These are phyloP conservation scores for Meyerozyma elateridarum DNA, from an alignment of 1,139 yeast genomes.

Conservation along the genomic window DNA sequence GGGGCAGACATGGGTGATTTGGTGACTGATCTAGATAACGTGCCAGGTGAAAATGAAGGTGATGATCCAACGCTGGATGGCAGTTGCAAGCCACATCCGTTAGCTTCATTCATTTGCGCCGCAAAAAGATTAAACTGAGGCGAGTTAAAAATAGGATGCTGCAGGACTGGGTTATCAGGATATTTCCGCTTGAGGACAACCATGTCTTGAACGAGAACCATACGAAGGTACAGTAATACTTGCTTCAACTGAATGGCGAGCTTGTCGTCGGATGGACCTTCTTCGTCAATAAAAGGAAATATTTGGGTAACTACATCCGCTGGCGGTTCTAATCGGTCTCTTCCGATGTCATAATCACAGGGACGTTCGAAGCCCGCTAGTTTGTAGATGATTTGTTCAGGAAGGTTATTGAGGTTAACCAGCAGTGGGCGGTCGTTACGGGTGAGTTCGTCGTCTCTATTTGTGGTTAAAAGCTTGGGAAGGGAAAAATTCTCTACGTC, in stretches of 20 bases:
- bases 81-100: constrained; percentile 7
- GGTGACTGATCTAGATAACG: background rate
- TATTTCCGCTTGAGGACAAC: constrained; percentile 20
- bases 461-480: constrained; percentile 18
- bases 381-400: constrained; percentile 15
- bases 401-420: constrained; percentile 14
- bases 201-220: constrained; percentile 32
- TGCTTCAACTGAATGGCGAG: constrained; percentile 1
- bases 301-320: constrained; percentile 20
- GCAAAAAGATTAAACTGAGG: constrained; percentile 19
- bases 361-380: constrained; percentile 23
- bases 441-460: constrained; percentile 11
- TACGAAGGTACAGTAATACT: constrained; percentile 19
- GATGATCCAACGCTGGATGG: constrained; percentile 4
- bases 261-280: constrained; percentile 5
- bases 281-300: constrained; percentile 27
- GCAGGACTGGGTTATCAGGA: constrained; percentile 24
- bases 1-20: constrained; percentile 1
- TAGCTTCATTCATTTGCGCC: constrained; percentile 11
- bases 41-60: background rate
- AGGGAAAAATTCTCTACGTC: constrained; percentile 18
- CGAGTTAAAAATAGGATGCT: constrained; percentile 26
- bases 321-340: constrained; percentile 27
- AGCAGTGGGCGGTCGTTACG: constrained; percentile 12
- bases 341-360: constrained; percentile 17